Base-by-base conservation (phyloP, 169 alveolate species). In the Cryptosporidium tyzzeri region DNA sequence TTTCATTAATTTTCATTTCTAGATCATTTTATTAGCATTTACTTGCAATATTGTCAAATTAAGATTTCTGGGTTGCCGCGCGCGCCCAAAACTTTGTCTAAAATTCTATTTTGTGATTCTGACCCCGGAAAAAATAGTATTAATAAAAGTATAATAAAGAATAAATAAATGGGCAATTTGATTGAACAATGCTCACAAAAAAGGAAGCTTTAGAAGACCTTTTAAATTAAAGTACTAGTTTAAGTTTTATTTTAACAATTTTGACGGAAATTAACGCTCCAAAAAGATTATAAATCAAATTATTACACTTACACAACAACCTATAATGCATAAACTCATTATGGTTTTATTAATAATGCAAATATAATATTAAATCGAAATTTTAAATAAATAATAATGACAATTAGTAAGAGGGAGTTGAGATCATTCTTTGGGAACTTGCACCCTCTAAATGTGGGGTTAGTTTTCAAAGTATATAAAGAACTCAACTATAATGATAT, bases 371-470 rank as follows among this genome's bases (percentile, higher is more conserved):
- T 21, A 50, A 0, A 67, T 5, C 3, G 71, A 5, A 69, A 69
- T 23, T 69, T 23, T 51, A 69, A 31, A 55, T 55, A 16, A n/a
- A 10, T 7, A n/a, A 26, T 26, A 1, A 70, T 70, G 84, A 70
- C 68, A 10, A 31, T 44, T 45, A 73, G 86, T 21, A 73, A 73
- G 37, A 73, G 51, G 51, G 70, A 73, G 14, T 29, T 73, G 68
- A 53, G 31, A 41, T 51, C 23, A 31, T 73, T 12, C 41, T 59
- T 73, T 4, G 35, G 55, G 7, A 73, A 10, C 33, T 59, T 73
- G 59, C 68, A 73, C 51, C 86, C 86, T 8, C 35, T 73, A n/a
- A 35, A 73, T 55, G 31, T 73, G 48, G 70, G 70, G 55, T 59
- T 73, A 18, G 51, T 73, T 29, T 73, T 73, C 33, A 62, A 55